Evolutionary conservation across 148 eudicot species (phyloP).

Genomic region (Vaccinium myrtillus): DNA sequence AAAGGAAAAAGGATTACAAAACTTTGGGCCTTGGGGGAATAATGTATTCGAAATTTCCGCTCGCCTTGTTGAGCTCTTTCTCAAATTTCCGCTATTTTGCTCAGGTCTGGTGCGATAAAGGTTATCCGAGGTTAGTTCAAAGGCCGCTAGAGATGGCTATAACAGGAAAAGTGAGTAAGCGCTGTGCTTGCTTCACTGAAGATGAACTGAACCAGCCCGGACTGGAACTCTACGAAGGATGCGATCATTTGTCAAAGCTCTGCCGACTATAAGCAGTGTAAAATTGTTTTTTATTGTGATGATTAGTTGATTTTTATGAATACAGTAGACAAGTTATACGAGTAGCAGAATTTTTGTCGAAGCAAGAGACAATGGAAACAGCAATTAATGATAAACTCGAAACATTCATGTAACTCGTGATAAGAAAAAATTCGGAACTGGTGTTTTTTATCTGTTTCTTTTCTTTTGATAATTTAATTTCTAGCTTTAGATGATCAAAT

Average conservation of each 20-base stretch:
- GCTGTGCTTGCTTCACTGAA: conserved; percentile 77
- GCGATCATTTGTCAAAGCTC: conserved; percentile 51
- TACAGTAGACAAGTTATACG: background rate
- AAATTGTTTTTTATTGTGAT: background rate
- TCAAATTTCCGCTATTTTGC: conserved; percentile 2
- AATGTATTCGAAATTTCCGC: background rate
- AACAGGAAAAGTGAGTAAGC: conserved; percentile 84
- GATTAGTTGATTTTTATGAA: background rate
- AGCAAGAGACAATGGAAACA: background rate
- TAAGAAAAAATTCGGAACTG: background rate
- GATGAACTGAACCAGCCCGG: conserved; percentile 56
- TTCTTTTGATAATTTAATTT: background rate
- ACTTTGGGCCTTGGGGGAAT: background rate
- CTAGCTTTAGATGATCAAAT: background rate
- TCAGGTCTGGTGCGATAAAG: conserved; percentile 91
- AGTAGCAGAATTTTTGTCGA: background rate
- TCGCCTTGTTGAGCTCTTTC: background rate
- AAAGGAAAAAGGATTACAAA: background rate
- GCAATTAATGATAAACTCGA: no score
- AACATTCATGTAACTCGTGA: background rate
- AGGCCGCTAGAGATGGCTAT: conserved; percentile 82
- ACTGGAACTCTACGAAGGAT: conserved; percentile 68
- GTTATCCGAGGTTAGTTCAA: conserved; percentile 86
- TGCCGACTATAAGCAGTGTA: conserved; percentile 29
- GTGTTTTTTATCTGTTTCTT: background rate